A percentile compares a stretch with the other conserved stretches of the same genome.
Evolutionary conservation across 1,284 basidiomycete species (phyloP).

Genomic region (Ceratobasidium theobromae): DNA sequence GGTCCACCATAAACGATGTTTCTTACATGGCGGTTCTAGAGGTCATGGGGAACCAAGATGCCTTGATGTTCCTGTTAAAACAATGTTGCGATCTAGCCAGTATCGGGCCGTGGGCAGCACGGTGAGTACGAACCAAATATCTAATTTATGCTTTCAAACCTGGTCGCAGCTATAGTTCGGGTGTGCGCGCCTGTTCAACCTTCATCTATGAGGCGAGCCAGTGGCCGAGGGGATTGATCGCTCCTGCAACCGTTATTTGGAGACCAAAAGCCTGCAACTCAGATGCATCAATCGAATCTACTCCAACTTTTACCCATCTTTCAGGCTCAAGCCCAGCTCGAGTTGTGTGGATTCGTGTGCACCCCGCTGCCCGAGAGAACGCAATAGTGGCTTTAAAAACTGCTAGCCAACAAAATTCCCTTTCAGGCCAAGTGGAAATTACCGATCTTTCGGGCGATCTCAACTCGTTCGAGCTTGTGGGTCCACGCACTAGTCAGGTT

Average conservation of each 20-base stretch:
- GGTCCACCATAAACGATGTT: conserved; percentile 82
- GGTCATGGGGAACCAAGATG: conserved; percentile 60
- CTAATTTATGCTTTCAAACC: not conserved
- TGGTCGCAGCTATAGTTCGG: conserved; percentile 54
- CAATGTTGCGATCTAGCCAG: conserved; percentile 64
- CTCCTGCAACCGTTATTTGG: conserved; percentile 77
- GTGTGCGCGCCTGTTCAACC: conserved; percentile 60
- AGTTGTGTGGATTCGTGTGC: conserved; percentile 71
- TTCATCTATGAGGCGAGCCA: conserved; percentile 60
- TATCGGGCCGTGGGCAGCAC: conserved; percentile 55
- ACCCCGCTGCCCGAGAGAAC: conserved; percentile 66
- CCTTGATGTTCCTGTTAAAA: conserved; percentile 58
- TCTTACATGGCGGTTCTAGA: conserved; percentile 81
- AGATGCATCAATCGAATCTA: not conserved
- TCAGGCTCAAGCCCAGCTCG: conserved; percentile 41
- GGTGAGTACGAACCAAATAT: conserved; percentile 46
- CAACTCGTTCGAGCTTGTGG: conserved; percentile 84
- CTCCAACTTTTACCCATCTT: not conserved
- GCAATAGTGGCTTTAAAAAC: not conserved
- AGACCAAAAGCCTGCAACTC: conserved; percentile 42
- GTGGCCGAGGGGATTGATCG: conserved; percentile 72
- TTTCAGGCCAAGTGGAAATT: conserved; percentile 52
- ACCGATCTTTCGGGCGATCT: conserved; percentile 67
- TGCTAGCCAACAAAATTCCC: not conserved
- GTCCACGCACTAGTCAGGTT: conserved; percentile 77